phyloP scores from a whole-genome alignment of 331 rosid species.

The Telfairia occidentalis region DNA sequence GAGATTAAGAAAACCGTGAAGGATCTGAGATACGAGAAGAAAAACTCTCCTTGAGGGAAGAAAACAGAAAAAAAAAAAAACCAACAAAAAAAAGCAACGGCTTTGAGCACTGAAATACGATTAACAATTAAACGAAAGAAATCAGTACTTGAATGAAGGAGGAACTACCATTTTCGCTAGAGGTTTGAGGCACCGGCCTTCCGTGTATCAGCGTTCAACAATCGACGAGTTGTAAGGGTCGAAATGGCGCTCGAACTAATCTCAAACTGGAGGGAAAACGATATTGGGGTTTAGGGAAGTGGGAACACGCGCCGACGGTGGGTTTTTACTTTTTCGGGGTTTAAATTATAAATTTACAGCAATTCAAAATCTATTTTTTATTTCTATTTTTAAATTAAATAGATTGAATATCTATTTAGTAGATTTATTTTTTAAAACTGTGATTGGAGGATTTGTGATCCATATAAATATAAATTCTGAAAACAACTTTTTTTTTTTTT shows the following conservation, averaged over 20 bases:
- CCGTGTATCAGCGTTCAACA: not conserved
- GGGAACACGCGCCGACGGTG: not conserved
- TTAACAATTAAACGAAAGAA: not conserved
- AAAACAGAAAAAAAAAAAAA: too few relatives aligned
- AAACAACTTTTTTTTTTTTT: too few relatives aligned
- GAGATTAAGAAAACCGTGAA: not conserved
- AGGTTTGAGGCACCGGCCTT: not conserved
- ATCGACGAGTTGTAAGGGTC: not conserved
- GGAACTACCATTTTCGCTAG: not conserved
- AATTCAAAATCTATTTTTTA: too few relatives aligned
- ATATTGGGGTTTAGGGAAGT: too few relatives aligned
- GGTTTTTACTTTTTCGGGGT: too few relatives aligned
- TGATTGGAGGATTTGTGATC: too few relatives aligned
- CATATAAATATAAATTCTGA: too few relatives aligned
- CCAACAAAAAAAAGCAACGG: not conserved
- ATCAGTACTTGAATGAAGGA: not conserved
- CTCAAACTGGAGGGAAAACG: not conserved
- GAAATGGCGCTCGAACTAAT: not conserved
- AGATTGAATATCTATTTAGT: too few relatives aligned
- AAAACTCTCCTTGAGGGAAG: too few relatives aligned
- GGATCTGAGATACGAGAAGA: slow-evolving; percentile 10
- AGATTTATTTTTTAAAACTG: too few relatives aligned
- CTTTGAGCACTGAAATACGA: not conserved
- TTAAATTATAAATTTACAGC: too few relatives aligned
- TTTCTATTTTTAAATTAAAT: too few relatives aligned